phyloP scores from a whole-genome alignment of 2,329 filamentous ascomycete genomes.

The Trichoderma oligosporum region DNA sequence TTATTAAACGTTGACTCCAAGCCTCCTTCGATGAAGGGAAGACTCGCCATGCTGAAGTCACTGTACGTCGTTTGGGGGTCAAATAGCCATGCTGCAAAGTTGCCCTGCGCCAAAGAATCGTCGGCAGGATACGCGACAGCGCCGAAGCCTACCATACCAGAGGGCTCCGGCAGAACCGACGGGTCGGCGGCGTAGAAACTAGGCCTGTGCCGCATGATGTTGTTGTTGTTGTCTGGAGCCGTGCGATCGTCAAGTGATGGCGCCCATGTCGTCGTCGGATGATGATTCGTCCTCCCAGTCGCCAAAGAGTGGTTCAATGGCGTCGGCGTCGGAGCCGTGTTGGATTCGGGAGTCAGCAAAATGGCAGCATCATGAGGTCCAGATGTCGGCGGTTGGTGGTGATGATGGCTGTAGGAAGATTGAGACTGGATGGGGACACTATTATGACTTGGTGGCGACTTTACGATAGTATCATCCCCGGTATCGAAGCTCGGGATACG shows the following conservation, averaged over 20 bases:
- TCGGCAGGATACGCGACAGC: conserved; percentile 28
- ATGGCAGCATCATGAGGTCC: conserved; percentile 46
- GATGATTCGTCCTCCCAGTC: conserved; percentile 18
- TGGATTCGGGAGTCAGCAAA: conserved; percentile 42
- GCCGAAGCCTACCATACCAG: conserved; percentile 32
- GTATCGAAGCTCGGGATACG: conserved; percentile 47
- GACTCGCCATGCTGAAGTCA: conserved; percentile 41
- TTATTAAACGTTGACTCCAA: conserved; percentile 51
- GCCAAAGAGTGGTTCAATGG: conserved; percentile 25
- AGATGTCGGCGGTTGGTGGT: conserved; percentile 29
- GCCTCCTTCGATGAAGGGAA: conserved; percentile 48
- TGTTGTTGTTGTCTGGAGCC: conserved; percentile 31
- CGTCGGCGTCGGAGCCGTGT: conserved; percentile 28
- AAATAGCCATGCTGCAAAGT: conserved; percentile 52
- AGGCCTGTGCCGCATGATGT: conserved; percentile 38
- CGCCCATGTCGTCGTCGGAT: conserved; percentile 25
- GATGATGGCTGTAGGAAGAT: neutral
- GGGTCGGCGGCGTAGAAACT: conserved; percentile 36
- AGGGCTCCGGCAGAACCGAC: conserved; percentile 31
- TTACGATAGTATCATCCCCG: conserved; percentile 25
- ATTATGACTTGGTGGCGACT: neutral
- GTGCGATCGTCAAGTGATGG: conserved; percentile 35
- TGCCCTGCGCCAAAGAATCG: conserved; percentile 38
- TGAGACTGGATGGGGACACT: neutral
- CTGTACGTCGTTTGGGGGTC: conserved; percentile 41